Conservation (phyloP, 2,329 filamentous ascomycete genomes). For the Sarocladiaceae sp. region DNA sequence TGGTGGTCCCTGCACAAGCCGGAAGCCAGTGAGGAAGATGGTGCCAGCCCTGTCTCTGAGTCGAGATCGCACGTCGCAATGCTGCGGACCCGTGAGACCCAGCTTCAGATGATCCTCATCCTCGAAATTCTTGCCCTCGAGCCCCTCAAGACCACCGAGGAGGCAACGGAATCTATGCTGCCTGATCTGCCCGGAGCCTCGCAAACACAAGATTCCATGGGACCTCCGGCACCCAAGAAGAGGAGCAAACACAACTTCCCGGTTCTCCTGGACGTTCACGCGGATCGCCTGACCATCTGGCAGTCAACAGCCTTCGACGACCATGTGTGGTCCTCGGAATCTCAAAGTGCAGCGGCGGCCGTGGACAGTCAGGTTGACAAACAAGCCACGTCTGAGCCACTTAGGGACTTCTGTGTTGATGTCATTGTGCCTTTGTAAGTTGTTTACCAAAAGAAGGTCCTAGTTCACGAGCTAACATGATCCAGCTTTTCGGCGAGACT, state of each 20-base stretch:
- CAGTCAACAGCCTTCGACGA: slow-evolving; percentile 68
- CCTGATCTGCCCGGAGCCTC: slow-evolving; percentile 38
- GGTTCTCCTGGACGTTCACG: slow-evolving; percentile 65
- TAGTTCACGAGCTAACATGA: slow-evolving; percentile 27
- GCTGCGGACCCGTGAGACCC: slow-evolving; percentile 70
- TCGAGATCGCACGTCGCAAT: slow-evolving; percentile 60
- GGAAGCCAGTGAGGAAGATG: slow-evolving; percentile 45
- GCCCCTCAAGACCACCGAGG: slow-evolving; percentile 37
- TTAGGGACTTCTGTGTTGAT: slow-evolving; percentile 75
- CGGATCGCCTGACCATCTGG: slow-evolving; percentile 80
- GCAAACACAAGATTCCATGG: slow-evolving; percentile 25
- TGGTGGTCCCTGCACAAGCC: slow-evolving; percentile 67
- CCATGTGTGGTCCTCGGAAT: slow-evolving; percentile 44
- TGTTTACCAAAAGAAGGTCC: too few relatives aligned
- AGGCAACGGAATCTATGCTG: slow-evolving; percentile 40
- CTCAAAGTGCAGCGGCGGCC: slow-evolving; percentile 28
- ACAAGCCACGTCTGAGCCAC: slow-evolving; percentile 51
- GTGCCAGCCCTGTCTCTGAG: slow-evolving; percentile 42
- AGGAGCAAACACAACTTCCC: slow-evolving; percentile 59
- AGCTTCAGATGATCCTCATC: slow-evolving; percentile 75
- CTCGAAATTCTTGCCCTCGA: slow-evolving; percentile 73
- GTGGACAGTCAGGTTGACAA: slow-evolving; percentile 32
- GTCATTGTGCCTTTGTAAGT: slow-evolving; percentile 75
- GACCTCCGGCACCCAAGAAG: slow-evolving; percentile 44
- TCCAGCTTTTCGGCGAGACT: slow-evolving; percentile 68